Percentiles rank a stretch among this genome's conserved stretches.
These are phyloP conservation scores for Didymellaceae sp. DNA, from an alignment of 2,329 filamentous ascomycete genomes.

Conservation along the genomic window DNA sequence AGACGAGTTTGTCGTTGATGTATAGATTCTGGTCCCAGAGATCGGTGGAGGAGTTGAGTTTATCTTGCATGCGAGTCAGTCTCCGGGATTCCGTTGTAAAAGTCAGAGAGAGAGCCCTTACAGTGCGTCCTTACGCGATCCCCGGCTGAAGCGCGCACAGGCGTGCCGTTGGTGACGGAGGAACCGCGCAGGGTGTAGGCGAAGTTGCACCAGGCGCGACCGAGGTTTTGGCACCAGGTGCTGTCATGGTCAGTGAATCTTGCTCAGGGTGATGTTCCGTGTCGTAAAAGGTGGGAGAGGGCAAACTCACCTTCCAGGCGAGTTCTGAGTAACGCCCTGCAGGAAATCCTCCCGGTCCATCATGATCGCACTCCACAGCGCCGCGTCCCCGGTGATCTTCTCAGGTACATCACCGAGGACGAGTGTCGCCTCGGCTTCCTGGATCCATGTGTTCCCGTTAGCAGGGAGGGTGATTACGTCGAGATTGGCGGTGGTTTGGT, in stretches of 20 bases:
- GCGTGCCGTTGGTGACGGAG: constrained; percentile 16
- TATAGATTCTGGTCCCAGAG: constrained; percentile 36
- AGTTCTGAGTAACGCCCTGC: constrained; percentile 33
- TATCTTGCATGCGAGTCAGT: constrained; percentile 17
- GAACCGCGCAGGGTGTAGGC: constrained; percentile 26
- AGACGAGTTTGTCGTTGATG: constrained; percentile 30
- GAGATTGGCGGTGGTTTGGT: constrained; percentile 24
- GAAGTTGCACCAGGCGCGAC: constrained; percentile 32
- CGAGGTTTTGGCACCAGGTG: constrained; percentile 25
- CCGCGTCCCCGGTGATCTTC: constrained; percentile 27
- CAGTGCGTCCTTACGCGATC: constrained; percentile 30
- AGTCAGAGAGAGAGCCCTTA: constrained; percentile 1
- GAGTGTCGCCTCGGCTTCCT: constrained; percentile 30
- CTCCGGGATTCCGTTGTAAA: neutral
- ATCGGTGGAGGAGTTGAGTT: constrained; percentile 26
- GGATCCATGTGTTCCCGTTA: constrained; percentile 20
- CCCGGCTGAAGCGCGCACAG: constrained; percentile 23
- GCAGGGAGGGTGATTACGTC: constrained; percentile 29
- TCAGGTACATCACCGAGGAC: constrained; percentile 27
- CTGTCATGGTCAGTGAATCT: neutral
- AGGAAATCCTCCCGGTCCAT: constrained; percentile 32
- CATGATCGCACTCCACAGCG: constrained; percentile 35
- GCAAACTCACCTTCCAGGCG: constrained; percentile 19
- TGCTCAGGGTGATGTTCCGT: no score
- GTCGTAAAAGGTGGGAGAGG: neutral